These are phyloP conservation scores for Coleophoma cylindrospora DNA, from an alignment of 2,329 filamentous ascomycete genomes.

Conservation along the genomic window DNA sequence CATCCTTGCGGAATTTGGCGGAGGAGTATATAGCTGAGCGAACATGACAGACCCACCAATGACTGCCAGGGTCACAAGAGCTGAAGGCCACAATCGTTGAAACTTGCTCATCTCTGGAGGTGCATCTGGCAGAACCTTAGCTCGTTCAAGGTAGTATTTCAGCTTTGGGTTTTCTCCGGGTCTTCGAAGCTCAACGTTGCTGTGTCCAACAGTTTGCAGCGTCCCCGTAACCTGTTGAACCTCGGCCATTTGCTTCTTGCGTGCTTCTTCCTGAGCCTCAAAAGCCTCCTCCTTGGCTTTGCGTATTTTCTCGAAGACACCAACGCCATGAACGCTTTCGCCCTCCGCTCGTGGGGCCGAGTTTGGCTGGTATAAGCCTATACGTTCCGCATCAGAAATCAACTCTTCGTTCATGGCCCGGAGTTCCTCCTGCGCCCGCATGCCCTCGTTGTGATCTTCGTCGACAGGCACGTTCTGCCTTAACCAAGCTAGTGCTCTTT, in stretches of 20 bases:
- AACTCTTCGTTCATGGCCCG: slow-evolving; percentile 40
- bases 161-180: slow-evolving; percentile 20
- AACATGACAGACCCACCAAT: slow-evolving; percentile 38
- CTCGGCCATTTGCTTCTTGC: slow-evolving; percentile 33
- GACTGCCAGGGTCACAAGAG: slow-evolving; percentile 40
- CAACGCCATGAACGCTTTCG: slow-evolving; percentile 50
- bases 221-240: slow-evolving; percentile 20
- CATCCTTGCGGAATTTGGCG: slow-evolving; percentile 41
- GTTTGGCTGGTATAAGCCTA: slow-evolving; percentile 23
- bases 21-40: slow-evolving; percentile 46
- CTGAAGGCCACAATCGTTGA: slow-evolving; percentile 51
- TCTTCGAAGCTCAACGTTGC: slow-evolving; percentile 19
- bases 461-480: slow-evolving; percentile 50
- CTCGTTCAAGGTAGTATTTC: slow-evolving; percentile 32
- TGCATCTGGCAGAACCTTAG: slow-evolving; percentile 43
- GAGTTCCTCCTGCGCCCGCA: slow-evolving; percentile 60
- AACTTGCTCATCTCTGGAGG: slow-evolving; percentile 46
- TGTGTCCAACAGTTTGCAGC: slow-evolving; percentile 11
- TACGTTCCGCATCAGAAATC: slow-evolving; percentile 19
- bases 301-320: slow-evolving; percentile 52
- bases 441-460: slow-evolving; percentile 54
- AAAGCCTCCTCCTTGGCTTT: slow-evolving; percentile 40
- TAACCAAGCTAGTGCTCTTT: slow-evolving; percentile 48
- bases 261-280: slow-evolving; percentile 40
- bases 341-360: slow-evolving; percentile 6